Base-by-base conservation (phyloP, 2,329 filamentous ascomycete genomes). In the Diaporthe eres region DNA sequence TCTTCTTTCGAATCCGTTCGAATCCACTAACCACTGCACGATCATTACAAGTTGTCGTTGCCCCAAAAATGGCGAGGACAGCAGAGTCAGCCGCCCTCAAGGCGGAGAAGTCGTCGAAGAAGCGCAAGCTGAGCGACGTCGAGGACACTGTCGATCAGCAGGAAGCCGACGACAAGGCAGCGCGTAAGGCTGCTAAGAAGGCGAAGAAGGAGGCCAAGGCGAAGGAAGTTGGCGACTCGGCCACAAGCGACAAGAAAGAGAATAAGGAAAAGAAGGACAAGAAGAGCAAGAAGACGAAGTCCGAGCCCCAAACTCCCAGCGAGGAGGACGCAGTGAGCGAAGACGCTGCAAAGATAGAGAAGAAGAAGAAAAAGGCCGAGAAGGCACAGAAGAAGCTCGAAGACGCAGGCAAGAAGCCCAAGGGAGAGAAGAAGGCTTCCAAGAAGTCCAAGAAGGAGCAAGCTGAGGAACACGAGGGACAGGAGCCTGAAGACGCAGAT, bases 391-490 rank as follows among this genome's bases (percentile, higher is more conserved):
- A 79, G 49, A 79, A 79, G 57, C 75, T 73, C 57, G 78, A 79
- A 28, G 71, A 77, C n/a, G 74, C 65, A 7, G 58, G 57, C 55
- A 74, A 74, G 55, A 60, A 67, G 37, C 34, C 75, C 15, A 75
- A 79, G 74, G 74, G 79, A 55, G 75, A 77, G 28, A 75, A 78
- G 44, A 80, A 81, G 68, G 22, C 65, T 39, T 79, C 74, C 74
- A 83, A 81, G 75, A 81, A 82, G 61, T 82, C 83, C 74, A 84
- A 84, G 75, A 85, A 86, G 65, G 80, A 80, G 75, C 81, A 83
- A 76, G 58, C 53, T 19, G 68, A 79, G 55, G 71, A 77, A 22
- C 57, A 57, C n/a, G 76, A 67, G 53, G 68, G 75, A 57, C 79
- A 78, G 31, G 65, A 77, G 28, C 75, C 78, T 13, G 76, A 79